Evolutionary conservation across 495 filamentous ascomycete genomes (phyloP), one percentile per base, ranked within the genome.

Genomic region (Hypomontagnella submonticulosa): DNA sequence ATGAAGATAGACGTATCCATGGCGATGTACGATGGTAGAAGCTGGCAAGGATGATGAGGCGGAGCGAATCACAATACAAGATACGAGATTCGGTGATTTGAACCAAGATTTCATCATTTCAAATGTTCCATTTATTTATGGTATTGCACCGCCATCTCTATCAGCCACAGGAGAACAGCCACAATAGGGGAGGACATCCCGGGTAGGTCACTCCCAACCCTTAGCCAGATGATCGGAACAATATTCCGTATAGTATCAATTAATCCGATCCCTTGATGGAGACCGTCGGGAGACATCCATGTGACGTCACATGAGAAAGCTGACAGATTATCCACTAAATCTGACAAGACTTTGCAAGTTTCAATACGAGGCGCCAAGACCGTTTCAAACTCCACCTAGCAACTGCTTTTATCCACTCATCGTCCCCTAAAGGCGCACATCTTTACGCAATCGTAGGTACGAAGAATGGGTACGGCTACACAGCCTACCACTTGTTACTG

Each of bases 301-400:
- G 19, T 68, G 65, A 68, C 60, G 58, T 68, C 65, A 63, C 19
- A 12, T 13, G 34, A 16, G 46, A 11, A 63, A 38, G 19, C 34
- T 43, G 34, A 42, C 27, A 15, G 16, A 42, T 34, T 42, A 50
- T 46, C 48, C 20, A 12, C 40, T 38, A 61, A 61, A 61, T 51
- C 51, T 23, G 37, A 51, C 50, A 57, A 61, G 57, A 44, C 23
- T 27, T 27, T 27, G 2, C 43, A 42, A 30, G 66, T 69, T 60
- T 69, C 66, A 69, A 69, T 69, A 69, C 66, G 66, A 69, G 49
- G 49, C 44, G 66, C 66, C 66, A 64, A 69, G 60, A 19, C 19
- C 3, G 55, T 60, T 48, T 69, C 44, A 19, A 27, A 32, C 49
- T 44, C 56, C 60, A 52, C 48, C 20, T 15, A 9, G 3, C 8